Evolutionary conservation across 192 early-diverging fungal species (phyloP), one percentile per base, ranked within the genome.

Genomic region (Backusella psychrophila): DNA sequence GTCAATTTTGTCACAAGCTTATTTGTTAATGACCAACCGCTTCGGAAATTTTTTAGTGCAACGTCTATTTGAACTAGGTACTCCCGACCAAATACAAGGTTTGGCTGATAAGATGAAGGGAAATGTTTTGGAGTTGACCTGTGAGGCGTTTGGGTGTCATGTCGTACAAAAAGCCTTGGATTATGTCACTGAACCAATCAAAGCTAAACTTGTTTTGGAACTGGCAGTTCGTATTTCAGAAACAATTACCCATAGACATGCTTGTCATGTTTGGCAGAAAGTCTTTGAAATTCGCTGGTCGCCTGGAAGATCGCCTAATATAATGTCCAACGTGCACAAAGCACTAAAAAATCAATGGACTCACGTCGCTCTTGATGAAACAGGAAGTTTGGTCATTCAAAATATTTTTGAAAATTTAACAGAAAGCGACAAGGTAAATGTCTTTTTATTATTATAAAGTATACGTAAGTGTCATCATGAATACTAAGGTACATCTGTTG

Each of bases 191-290:
- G 91, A 92, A 59, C 83, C 89, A 19, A 78, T 88, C 17, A 89
- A 89, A 69, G 76, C 85, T 1, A 77, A 75, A 23, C 77, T 94
- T 21, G 86, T 94, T 19, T 82, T 85, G 0, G 92, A 92, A 73
- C 79, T 94, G 23, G 89, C 90, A 75, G 74, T 86, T 39, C 71
- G 82, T 42, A 90, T 94, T 56, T 78, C 87, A 6, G 91, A 92
- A 71, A 94, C 93, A 42, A 88, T 94, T 56, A 91, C 89, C 7
- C 93, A 94, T 79, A 84, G 90, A 34, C 90, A 92, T 77, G 91
- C 93, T 4, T 94, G 91, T 66, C 93, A 94, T 81, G 93, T 94
- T 21, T 94, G 93, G 93, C 93, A 94, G 75, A 89, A 91, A 67
- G 85, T 94, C 3, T 92, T 94, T 81, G 91, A 94, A 80, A 90